A percentile compares a stretch with the other conserved stretches of the same genome.
Conservation (phyloP, 176 grass and related monocot species). For the Oryza nivara region DNA sequence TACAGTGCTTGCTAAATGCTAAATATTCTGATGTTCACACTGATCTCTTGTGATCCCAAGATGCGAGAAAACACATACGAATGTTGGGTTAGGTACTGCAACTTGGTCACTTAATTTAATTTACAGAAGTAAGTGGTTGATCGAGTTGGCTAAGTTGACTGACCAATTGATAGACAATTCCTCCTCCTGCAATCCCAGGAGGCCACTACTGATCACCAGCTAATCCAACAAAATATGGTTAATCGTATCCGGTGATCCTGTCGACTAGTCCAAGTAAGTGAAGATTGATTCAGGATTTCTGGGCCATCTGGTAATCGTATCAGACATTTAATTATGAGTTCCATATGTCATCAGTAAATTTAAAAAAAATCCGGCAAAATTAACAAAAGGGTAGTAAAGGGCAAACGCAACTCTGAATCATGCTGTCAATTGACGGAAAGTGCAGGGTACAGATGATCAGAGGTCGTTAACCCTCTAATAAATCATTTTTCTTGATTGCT, state of each 20-base stretch:
- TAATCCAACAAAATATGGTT: neutral
- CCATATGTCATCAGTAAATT: too few species aligned
- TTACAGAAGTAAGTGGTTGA: neutral
- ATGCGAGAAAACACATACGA: neutral
- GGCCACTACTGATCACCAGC: neutral
- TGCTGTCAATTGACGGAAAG: neutral
- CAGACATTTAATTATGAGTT: neutral
- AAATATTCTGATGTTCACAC: neutral
- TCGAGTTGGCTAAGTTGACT: neutral
- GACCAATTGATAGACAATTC: neutral
- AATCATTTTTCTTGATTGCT: neutral
- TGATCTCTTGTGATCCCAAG: neutral
- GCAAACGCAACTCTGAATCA: neutral
- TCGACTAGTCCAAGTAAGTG: neutral
- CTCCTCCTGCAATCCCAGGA: conserved; percentile 7
- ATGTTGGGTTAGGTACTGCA: neutral
- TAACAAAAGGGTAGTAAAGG: neutral
- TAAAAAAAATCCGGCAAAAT: neutral
- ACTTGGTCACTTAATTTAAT: neutral
- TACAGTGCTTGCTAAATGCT: neutral
- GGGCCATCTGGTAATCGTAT: neutral
- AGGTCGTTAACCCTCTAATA: neutral
- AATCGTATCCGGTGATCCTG: neutral
- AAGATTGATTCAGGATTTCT: neutral
- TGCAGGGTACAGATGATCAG: neutral